Conservation (phyloP, 768 basidiomycete genomes). For the Pisolithus orientalis region DNA sequence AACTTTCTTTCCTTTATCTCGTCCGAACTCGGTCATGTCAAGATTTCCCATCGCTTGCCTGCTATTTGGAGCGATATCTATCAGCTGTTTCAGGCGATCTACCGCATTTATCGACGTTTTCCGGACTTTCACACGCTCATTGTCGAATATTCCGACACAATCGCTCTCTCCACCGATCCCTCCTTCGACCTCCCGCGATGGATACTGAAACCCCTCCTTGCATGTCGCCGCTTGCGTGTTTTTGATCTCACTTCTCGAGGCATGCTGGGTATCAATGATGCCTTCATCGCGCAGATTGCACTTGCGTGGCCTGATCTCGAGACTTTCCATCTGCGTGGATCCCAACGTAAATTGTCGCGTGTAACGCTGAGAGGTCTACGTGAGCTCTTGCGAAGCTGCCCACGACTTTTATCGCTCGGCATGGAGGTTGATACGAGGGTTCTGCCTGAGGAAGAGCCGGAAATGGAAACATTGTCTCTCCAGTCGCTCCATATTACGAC, state of each 20-base stretch:
- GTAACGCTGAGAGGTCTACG: conserved; percentile 20
- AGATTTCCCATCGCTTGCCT: conserved; percentile 22
- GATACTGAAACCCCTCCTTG: conserved; percentile 18
- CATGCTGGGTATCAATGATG: conserved; percentile 21
- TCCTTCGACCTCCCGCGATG: conserved; percentile 23
- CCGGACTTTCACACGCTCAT: conserved; percentile 8
- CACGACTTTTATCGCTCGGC: conserved; percentile 11
- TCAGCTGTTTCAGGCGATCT: conserved; percentile 19
- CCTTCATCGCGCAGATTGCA: conserved; percentile 20
- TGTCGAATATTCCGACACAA: too few relatives aligned
- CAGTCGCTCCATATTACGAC: conserved; percentile 19
- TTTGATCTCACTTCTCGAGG: conserved; percentile 22
- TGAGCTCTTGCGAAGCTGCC: conserved; percentile 13
- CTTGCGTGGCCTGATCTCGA: conserved; percentile 21
- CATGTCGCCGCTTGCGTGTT: conserved; percentile 13
- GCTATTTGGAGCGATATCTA: conserved; percentile 14
- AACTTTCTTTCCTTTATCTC: conserved; percentile 20
- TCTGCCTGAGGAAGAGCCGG: neutral
- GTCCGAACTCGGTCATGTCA: conserved; percentile 13
- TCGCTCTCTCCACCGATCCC: neutral
- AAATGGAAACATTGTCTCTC: conserved; percentile 5
- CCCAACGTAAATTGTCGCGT: conserved; percentile 19
- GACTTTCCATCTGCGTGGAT: conserved; percentile 20
- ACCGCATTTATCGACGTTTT: neutral
- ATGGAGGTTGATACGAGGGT: conserved; percentile 21